Conservation (phyloP, 345 rosid species). For the Citrus medica region DNA sequence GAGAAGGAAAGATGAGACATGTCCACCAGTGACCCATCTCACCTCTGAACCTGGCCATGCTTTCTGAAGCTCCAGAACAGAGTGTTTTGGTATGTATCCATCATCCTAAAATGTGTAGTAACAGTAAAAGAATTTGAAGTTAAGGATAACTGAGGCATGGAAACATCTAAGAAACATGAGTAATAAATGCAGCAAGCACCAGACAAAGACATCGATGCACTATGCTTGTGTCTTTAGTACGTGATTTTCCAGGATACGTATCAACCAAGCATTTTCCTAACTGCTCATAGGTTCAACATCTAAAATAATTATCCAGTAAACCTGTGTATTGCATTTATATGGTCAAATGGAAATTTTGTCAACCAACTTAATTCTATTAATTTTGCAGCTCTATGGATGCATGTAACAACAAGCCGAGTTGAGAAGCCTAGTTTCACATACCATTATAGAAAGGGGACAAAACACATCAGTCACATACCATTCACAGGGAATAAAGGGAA, state of each 20-base stretch:
- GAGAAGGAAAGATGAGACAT: constrained; percentile 83
- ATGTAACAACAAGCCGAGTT: not conserved
- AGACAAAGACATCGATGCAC: not conserved
- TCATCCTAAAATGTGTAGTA: constrained; percentile 62
- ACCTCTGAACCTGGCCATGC: constrained; percentile 99
- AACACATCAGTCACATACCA: not conserved
- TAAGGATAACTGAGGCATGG: not conserved
- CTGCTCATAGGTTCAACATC: not conserved
- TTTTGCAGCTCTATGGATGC: not conserved
- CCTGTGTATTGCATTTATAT: not conserved
- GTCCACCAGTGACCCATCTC: constrained; percentile 99
- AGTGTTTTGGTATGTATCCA: constrained; percentile 94
- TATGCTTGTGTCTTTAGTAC: not conserved
- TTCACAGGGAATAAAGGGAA: not conserved
- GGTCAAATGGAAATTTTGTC: not conserved
- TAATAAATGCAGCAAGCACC: not conserved
- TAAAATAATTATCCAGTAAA: not conserved
- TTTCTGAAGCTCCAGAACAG: constrained; percentile 91
- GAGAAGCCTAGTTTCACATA: not conserved
- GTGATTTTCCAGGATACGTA: not conserved
- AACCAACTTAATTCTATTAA: not conserved
- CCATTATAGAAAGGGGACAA: too few relatives aligned
- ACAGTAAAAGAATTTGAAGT: not conserved
- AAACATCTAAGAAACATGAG: not conserved
- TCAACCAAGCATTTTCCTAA: too few relatives aligned